These are phyloP conservation scores for Phoma sp. DNA, from an alignment of 2,329 filamentous ascomycete genomes.

Conservation along the genomic window DNA sequence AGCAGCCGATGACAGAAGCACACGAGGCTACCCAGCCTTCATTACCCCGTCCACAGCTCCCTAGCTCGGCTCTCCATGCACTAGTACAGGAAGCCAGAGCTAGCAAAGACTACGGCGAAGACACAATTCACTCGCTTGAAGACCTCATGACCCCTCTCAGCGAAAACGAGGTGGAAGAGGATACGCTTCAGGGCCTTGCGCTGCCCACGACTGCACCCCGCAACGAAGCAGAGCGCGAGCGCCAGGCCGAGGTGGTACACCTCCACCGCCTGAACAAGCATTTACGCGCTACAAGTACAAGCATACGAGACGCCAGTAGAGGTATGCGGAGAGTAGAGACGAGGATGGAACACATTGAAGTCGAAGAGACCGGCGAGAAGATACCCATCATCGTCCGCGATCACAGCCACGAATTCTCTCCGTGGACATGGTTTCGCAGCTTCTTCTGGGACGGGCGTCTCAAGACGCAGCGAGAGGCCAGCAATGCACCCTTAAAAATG, in stretches of 20 bases:
- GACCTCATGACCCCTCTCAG: slow-evolving; percentile 47
- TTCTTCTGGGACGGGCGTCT: slow-evolving; percentile 37
- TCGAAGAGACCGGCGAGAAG: slow-evolving; percentile 19
- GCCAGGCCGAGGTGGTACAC: slow-evolving; percentile 51
- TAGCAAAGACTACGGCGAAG: slow-evolving; percentile 50
- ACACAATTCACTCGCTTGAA: slow-evolving; percentile 56
- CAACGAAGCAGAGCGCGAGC: slow-evolving; percentile 51
- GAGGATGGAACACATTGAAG: slow-evolving; percentile 45
- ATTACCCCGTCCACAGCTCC: slow-evolving; percentile 32
- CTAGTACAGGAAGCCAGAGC: slow-evolving; percentile 50
- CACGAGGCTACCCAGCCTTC: not conserved
- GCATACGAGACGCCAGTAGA: slow-evolving; percentile 52
- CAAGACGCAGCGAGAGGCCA: slow-evolving; percentile 22
- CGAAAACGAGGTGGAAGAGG: slow-evolving; percentile 39
- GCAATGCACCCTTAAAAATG: slow-evolving; percentile 18
- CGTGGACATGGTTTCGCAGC: slow-evolving; percentile 32
- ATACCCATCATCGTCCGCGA: slow-evolving; percentile 5
- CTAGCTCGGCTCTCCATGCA: slow-evolving; percentile 48
- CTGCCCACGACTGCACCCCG: slow-evolving; percentile 36
- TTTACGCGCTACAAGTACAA: slow-evolving; percentile 49
- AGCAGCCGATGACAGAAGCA: slow-evolving; percentile 5
- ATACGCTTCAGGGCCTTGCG: slow-evolving; percentile 40
- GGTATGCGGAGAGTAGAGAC: slow-evolving; percentile 52
- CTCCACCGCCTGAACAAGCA: slow-evolving; percentile 52
- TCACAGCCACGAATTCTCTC: slow-evolving; percentile 18